Conservation (phyloP, 2,329 filamentous ascomycete genomes). For the Claviceps paspali region DNA sequence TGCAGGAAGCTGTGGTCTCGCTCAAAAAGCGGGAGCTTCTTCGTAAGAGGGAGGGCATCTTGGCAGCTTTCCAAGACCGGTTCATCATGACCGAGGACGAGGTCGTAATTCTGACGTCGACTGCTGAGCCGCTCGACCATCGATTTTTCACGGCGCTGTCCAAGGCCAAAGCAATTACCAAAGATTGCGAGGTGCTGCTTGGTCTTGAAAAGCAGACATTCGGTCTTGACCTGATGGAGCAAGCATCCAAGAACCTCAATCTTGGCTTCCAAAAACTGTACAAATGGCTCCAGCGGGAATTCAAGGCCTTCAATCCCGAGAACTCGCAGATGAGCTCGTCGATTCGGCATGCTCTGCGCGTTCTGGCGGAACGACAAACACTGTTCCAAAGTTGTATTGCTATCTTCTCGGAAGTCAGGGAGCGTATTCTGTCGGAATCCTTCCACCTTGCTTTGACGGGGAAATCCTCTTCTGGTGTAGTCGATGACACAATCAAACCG, state of each 20-base stretch:
- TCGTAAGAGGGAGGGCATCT: conserved; percentile 64
- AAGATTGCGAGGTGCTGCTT: conserved; percentile 76
- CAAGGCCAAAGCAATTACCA: conserved; percentile 73
- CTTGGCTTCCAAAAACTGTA: conserved; percentile 90
- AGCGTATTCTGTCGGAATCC: conserved; percentile 71
- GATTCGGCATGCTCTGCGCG: conserved; percentile 68
- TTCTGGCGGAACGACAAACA: conserved; percentile 76
- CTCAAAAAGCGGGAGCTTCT: conserved; percentile 58
- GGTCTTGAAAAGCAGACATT: conserved; percentile 81
- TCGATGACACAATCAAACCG: conserved; percentile 57
- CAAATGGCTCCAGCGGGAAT: conserved; percentile 86
- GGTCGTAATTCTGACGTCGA: conserved; percentile 56
- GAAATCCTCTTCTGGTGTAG: conserved; percentile 37
- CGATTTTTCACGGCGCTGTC: conserved; percentile 64
- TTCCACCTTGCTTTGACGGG: conserved; percentile 85
- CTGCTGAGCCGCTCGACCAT: conserved; percentile 70
- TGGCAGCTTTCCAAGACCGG: conserved; percentile 63
- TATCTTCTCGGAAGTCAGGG: conserved; percentile 79
- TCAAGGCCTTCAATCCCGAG: conserved; percentile 83
- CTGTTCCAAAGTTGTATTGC: conserved; percentile 90
- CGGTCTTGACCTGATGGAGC: conserved; percentile 81
- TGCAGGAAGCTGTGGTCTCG: conserved; percentile 63
- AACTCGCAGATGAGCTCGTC: conserved; percentile 82
- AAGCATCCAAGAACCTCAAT: conserved; percentile 75
- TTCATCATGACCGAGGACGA: conserved; percentile 80